Percentiles rank a stretch among this genome's conserved stretches.
phyloP scores from a whole-genome alignment of 2,329 filamentous ascomycete species.

The Apiospora kogelbergensis region DNA sequence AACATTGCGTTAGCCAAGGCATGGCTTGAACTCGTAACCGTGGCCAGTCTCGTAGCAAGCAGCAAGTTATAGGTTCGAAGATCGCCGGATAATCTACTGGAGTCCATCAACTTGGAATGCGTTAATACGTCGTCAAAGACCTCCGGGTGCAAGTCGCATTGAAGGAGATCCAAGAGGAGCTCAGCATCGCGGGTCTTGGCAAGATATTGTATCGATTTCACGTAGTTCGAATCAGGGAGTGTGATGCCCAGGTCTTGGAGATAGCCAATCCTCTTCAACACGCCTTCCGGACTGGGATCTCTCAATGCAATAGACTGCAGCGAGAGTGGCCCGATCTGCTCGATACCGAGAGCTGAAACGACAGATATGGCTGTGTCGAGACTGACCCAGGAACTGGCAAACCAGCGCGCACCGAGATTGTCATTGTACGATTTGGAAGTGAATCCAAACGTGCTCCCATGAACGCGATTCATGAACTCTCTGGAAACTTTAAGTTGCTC shows the following conservation, averaged over 20 bases:
- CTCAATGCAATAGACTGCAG: slow-evolving; percentile 75
- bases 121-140: slow-evolving; percentile 50
- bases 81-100: slow-evolving; percentile 36
- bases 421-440: slow-evolving; percentile 59
- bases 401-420: slow-evolving; percentile 73
- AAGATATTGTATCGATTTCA: slow-evolving; percentile 63
- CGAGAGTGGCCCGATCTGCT: slow-evolving; percentile 71
- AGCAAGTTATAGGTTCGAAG: slow-evolving; percentile 44
- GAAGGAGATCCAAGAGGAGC: slow-evolving; percentile 45
- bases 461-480: slow-evolving; percentile 37
- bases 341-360: slow-evolving; percentile 70
- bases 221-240: slow-evolving; percentile 63
- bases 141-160: slow-evolving; percentile 54
- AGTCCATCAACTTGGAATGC: slow-evolving; percentile 38
- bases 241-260: slow-evolving; percentile 63
- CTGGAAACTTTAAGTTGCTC: slow-evolving; percentile 26
- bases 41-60: slow-evolving; percentile 41
- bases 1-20: slow-evolving; percentile 35
- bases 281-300: slow-evolving; percentile 52
- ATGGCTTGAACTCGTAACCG: slow-evolving; percentile 29
- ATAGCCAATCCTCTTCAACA: slow-evolving; percentile 60
- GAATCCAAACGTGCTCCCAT: slow-evolving; percentile 40
- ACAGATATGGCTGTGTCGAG: slow-evolving; percentile 68
- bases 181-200: slow-evolving; percentile 55
- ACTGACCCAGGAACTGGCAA: slow-evolving; percentile 71